Evolutionary conservation across 116 monocot species (phyloP).

Genomic region (Zostera marina): DNA sequence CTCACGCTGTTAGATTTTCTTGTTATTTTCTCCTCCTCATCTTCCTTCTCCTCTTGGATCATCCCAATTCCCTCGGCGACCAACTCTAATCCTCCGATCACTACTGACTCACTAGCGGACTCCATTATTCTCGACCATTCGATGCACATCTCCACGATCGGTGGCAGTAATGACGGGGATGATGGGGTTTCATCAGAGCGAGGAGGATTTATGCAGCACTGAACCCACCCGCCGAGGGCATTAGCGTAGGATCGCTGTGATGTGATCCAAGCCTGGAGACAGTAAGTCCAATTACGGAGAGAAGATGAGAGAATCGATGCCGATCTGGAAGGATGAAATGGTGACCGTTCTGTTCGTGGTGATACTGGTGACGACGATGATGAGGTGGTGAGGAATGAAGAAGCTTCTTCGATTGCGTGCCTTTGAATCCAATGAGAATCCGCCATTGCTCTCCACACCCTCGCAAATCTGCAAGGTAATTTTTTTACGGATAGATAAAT

Average conservation of each 20-base stretch:
- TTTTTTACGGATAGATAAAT: neutral
- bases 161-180: constrained; percentile 5
- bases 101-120: constrained; percentile 34
- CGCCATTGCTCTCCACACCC: constrained; percentile 63
- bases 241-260: constrained; percentile 43
- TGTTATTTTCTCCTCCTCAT: constrained; percentile 7
- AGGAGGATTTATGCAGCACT: constrained; percentile 1
- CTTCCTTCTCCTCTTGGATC: constrained; percentile 17
- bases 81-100: constrained; percentile 57
- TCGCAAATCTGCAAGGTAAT: constrained; percentile 28
- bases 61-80: constrained; percentile 63
- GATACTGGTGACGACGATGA: constrained; percentile 5
- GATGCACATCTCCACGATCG: constrained; percentile 25
- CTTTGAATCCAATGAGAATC: constrained; percentile 55
- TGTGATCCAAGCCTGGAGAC: constrained; percentile 27
- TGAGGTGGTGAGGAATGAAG: constrained; percentile 19
- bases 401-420: constrained; percentile 47
- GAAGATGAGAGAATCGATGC: constrained; percentile 32
- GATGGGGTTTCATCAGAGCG: neutral
- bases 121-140: constrained; percentile 59
- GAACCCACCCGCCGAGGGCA: constrained; percentile 9
- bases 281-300: constrained; percentile 42
- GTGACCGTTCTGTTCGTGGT: neutral
- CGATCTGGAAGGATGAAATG: constrained; percentile 7
- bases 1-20: constrained; percentile 4